These are phyloP conservation scores for Thymus mandschuricus DNA, from an alignment of 257 asterid species.

Conservation along the genomic window DNA sequence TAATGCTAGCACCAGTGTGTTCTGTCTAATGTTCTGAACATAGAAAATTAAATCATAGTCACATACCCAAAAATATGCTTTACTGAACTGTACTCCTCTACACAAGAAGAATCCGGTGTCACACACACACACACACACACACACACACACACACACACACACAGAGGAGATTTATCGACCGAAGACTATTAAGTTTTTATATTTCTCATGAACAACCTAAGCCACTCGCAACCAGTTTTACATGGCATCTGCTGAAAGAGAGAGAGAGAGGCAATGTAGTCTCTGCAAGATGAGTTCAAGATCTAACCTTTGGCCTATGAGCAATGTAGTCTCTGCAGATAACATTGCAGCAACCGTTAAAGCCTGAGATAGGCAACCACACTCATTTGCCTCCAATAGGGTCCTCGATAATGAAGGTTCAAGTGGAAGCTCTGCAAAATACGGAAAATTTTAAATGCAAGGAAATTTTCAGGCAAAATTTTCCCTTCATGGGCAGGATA, in stretches of 20 bases:
- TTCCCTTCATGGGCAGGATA: slow-evolving; percentile 4
- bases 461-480: slow-evolving; percentile 11
- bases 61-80: too few relatives aligned
- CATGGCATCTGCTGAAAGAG: not conserved
- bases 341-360: slow-evolving; percentile 92
- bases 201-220: slow-evolving; percentile 20
- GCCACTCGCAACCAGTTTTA: slow-evolving; percentile 2
- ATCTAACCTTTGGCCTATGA: slow-evolving; percentile 68
- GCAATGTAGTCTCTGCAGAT: slow-evolving; percentile 89
- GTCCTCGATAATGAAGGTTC: slow-evolving; percentile 98
- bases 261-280: slow-evolving; percentile 5
- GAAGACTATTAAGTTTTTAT: not conserved
- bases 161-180: too few relatives aligned
- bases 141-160: too few relatives aligned
- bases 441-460: slow-evolving; percentile 28
- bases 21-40: too few relatives aligned
- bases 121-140: too few relatives aligned
- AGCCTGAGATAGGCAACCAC: slow-evolving; percentile 83
- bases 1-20: too few relatives aligned
- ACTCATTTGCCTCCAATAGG: slow-evolving; percentile 86
- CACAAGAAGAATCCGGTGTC: too few relatives aligned
- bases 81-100: too few relatives aligned
- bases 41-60: too few relatives aligned
- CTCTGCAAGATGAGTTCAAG: slow-evolving; percentile 4
- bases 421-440: slow-evolving; percentile 87